phyloP scores from a whole-genome alignment of 2,329 filamentous ascomycete species.

The Zymoseptoria tritici region DNA sequence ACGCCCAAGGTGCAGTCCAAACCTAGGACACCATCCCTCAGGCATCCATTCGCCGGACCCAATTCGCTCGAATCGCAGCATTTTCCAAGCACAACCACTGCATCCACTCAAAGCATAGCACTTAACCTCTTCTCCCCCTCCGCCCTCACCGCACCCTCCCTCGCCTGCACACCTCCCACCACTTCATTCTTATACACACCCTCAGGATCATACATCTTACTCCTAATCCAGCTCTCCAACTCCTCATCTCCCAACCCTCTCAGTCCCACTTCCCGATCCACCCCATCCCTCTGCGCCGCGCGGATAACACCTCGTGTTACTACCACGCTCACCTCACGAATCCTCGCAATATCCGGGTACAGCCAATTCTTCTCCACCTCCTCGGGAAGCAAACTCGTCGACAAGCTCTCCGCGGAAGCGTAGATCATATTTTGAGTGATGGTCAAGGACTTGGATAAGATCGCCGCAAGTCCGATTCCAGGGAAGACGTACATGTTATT shows the following conservation, averaged over 20 bases:
- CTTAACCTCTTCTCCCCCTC: neutral
- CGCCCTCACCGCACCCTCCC: neutral
- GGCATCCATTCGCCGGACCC: too few species aligned
- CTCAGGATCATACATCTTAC: conserved; percentile 47
- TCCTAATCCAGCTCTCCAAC: conserved; percentile 58
- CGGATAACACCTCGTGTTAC: conserved; percentile 92
- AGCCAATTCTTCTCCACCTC: conserved; percentile 79
- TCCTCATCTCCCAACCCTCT: conserved; percentile 59
- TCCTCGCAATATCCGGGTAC: conserved; percentile 81
- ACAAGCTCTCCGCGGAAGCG: conserved; percentile 75
- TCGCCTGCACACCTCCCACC: conserved; percentile 29
- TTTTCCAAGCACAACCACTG: neutral
- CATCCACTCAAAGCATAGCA: neutral
- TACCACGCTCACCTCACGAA: conserved; percentile 78
- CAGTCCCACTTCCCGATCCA: conserved; percentile 50
- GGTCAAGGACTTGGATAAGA: conserved; percentile 77
- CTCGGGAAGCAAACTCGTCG: conserved; percentile 68
- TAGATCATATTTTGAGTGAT: conserved; percentile 97
- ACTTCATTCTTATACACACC: conserved; percentile 35
- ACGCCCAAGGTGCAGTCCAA: too few species aligned
- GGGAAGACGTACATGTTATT: conserved; percentile 95
- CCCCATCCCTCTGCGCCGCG: conserved; percentile 70
- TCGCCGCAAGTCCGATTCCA: conserved; percentile 86
- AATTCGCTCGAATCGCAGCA: neutral
- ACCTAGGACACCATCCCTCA: too few species aligned